A percentile compares a stretch with the other conserved stretches of the same genome.
phyloP scores from a whole-genome alignment of 1,284 basidiomycete genomes.

The Apiotrichum siamense region DNA sequence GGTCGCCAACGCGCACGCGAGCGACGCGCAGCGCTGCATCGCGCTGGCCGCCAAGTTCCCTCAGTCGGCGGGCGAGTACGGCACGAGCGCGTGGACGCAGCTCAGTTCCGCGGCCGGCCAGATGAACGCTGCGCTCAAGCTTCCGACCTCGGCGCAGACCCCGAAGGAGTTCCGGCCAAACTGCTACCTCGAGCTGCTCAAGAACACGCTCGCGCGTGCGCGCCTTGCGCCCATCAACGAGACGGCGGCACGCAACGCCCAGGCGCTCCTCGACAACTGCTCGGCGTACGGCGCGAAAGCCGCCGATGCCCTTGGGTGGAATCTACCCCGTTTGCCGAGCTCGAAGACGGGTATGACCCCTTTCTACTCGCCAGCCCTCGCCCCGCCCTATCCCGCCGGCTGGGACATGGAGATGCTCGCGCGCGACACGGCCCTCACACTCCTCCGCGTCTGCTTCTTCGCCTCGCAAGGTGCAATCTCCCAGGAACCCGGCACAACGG shows the following conservation, averaged over 20 bases:
- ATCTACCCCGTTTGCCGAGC: slow-evolving; percentile 18
- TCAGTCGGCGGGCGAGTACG: slow-evolving; percentile 20
- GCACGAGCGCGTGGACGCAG: slow-evolving; percentile 28
- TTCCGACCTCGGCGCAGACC: slow-evolving; percentile 24
- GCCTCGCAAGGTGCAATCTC: slow-evolving; percentile 6
- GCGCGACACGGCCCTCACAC: slow-evolving; percentile 18
- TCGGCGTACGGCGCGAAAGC: slow-evolving; percentile 34
- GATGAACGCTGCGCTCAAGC: slow-evolving; percentile 28
- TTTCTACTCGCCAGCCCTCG: slow-evolving; percentile 6
- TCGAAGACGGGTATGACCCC: slow-evolving; percentile 7
- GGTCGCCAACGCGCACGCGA: slow-evolving; percentile 33
- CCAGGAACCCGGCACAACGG: neutral
- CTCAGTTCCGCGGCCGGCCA: slow-evolving; percentile 28
- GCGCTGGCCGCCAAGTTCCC: slow-evolving; percentile 23
- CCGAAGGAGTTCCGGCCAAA: slow-evolving; percentile 35
- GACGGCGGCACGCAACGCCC: slow-evolving; percentile 32
- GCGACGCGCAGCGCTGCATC: slow-evolving; percentile 26
- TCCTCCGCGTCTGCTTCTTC: slow-evolving; percentile 27
- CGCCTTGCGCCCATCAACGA: slow-evolving; percentile 30
- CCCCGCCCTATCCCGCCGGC: slow-evolving; percentile 28
- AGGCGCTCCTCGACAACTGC: slow-evolving; percentile 38
- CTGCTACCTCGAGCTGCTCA: slow-evolving; percentile 26
- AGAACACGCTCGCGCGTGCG: slow-evolving; percentile 30
- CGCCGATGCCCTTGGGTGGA: slow-evolving; percentile 30
- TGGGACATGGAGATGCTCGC: slow-evolving; percentile 42